A percentile compares a stretch with the other conserved stretches of the same genome.
These are phyloP conservation scores for Cynara cardunculus DNA, from an alignment of 129 eudicot genomes.

Conservation along the genomic window DNA sequence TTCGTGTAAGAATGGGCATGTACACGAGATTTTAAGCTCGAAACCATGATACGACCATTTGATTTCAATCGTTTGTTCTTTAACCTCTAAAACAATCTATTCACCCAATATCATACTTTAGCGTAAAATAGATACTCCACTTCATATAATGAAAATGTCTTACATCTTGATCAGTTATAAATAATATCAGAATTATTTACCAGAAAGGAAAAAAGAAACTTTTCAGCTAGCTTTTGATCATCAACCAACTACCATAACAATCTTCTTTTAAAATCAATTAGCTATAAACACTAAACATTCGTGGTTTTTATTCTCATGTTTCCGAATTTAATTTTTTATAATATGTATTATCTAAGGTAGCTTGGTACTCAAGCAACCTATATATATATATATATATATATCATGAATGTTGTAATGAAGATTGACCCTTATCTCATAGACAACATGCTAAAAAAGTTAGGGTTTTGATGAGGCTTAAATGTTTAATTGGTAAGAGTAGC, in stretches of 20 bases:
- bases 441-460: constrained; percentile 33
- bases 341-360: constrained; percentile 5
- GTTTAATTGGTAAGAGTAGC: constrained; percentile 21
- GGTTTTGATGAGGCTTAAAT: constrained; percentile 9
- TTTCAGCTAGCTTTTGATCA: not conserved
- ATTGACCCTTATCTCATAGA: constrained; percentile 11
- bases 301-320: not conserved
- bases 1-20: not conserved
- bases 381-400: not conserved
- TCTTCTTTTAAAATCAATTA: not conserved
- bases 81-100: not conserved
- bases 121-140: too few species aligned
- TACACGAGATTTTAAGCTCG: not conserved
- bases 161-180: too few species aligned
- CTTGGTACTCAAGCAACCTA: not conserved
- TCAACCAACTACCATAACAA: not conserved
- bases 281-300: not conserved
- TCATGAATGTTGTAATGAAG: constrained; percentile 20
- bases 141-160: too few species aligned
- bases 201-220: not conserved
- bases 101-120: too few species aligned
- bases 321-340: not conserved
- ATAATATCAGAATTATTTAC: not conserved
- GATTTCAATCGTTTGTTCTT: not conserved
- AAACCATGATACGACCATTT: not conserved